Evolutionary conservation across 1,284 basidiomycete species (phyloP).

Genomic region (Microstroma glucosiphilum): DNA sequence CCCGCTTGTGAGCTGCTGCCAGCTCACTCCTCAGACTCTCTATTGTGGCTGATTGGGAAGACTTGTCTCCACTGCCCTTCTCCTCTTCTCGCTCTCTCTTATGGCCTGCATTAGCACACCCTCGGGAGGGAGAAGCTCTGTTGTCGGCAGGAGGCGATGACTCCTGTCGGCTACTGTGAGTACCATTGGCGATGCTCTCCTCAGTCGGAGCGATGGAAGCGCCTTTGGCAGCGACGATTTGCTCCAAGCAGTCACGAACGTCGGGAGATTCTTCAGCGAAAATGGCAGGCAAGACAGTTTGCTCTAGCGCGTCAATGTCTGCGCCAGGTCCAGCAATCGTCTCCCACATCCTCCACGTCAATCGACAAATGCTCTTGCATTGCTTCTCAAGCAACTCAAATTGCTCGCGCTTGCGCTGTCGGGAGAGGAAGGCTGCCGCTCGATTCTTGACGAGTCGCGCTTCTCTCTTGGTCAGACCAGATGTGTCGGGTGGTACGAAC

Average conservation of each 20-base stretch:
- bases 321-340: conserved; percentile 29
- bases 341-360: conserved; percentile 44
- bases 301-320: conserved; percentile 16
- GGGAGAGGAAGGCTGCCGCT: conserved; percentile 78
- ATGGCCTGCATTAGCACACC: conserved; percentile 6
- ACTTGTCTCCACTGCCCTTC: neutral
- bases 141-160: too few relatives aligned
- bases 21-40: conserved; percentile 19
- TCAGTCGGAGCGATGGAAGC: conserved; percentile 37
- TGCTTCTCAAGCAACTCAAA: conserved; percentile 83
- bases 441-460: conserved; percentile 84
- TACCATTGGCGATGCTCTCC: conserved; percentile 16
- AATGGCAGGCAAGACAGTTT: conserved; percentile 21
- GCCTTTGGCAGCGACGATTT: conserved; percentile 32
- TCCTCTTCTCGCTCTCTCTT: conserved; percentile 3
- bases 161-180: neutral
- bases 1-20: conserved; percentile 8
- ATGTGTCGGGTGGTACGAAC: conserved; percentile 78
- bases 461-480: conserved; percentile 78
- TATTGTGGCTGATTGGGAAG: conserved; percentile 17
- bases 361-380: conserved; percentile 51
- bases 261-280: conserved; percentile 26
- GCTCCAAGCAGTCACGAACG: conserved; percentile 28
- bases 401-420: conserved; percentile 84
- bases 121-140: conserved; percentile 17